Evolutionary conservation across 345 rosid genomes (phyloP).

Genomic region (Melaleuca quinquenervia): DNA sequence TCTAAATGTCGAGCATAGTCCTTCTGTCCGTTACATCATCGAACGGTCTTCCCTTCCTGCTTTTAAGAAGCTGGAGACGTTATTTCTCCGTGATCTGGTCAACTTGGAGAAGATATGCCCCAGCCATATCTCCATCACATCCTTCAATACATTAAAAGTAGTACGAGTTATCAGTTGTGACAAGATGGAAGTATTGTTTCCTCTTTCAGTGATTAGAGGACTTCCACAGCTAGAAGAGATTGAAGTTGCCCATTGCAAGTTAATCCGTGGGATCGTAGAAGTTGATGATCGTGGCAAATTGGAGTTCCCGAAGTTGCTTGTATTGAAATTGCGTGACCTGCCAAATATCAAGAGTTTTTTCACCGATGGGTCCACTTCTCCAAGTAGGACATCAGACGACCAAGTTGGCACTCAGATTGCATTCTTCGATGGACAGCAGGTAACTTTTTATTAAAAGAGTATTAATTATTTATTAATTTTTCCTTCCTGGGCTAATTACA

Average conservation of each 20-base stretch:
- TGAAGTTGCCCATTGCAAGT: accelerated
- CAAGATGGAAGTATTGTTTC: background rate
- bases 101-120: background rate
- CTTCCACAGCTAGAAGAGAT: background rate
- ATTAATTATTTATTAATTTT: too few species aligned
- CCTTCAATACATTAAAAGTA: background rate
- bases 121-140: background rate
- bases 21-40: background rate
- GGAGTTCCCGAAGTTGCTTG: background rate
- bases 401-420: background rate
- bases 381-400: background rate
- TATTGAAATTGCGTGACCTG: accelerated
- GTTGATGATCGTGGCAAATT: background rate
- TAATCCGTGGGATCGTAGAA: background rate
- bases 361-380: accelerated
- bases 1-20: background rate
- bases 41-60: accelerated
- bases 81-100: accelerated
- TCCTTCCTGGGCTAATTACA: background rate
- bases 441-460: background rate
- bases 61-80: background rate
- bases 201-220: background rate
- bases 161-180: accelerated
- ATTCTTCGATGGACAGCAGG: background rate
- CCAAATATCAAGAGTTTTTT: background rate